Evolutionary conservation across 768 basidiomycete genomes (phyloP), one percentile per base, ranked within the genome.

Genomic region (Kockovaella imperatae): DNA sequence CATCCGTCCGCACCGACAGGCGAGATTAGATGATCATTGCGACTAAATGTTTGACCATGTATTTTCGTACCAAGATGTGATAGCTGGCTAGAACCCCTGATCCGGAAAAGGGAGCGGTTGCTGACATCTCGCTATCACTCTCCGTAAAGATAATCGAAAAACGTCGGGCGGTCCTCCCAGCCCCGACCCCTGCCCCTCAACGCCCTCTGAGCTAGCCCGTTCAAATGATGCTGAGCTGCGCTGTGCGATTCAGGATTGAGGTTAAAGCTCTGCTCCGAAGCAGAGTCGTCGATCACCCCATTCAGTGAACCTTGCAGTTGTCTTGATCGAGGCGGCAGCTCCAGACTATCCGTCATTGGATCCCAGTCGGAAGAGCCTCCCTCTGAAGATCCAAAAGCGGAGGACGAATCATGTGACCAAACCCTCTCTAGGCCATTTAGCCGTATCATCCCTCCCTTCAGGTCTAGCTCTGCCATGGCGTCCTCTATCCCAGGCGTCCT

Each of bases 141-240:
- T 3, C 67, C 69, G 45, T 67, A 70, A 2, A 70, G 52, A 48
- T 67, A 70, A 35, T 70, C 69, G 29, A 70, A 68, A 53, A 70
- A 70, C 15, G 59, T 60, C 29, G 62, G 58, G 45, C 63, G 67
- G 35, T 59, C 62, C 42, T 59, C 56, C 57, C 62, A 60, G 1
- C 45, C 55, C 28, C 32, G 41, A 32, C 36, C 47, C 18, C 36
- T 47, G 18, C 21, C 30, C 14, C 48, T 39, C 29, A 39, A 10
- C 29, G 28, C 43, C 21, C 45, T 29, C 25, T 21, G 38, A 11
- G 10, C n/a, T 23, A 10, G n/a, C n/a, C n/a, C n/a, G n/a, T n/a
- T n/a, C n/a, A n/a, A n/a, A n/a, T n/a, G n/a, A n/a, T n/a, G n/a
- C n/a, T n/a, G n/a, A n/a, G n/a, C n/a, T n/a, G n/a, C n/a, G n/a